Conservation (phyloP, 352 stramenopile genomes). For the Phytophthora niederhauseri region DNA sequence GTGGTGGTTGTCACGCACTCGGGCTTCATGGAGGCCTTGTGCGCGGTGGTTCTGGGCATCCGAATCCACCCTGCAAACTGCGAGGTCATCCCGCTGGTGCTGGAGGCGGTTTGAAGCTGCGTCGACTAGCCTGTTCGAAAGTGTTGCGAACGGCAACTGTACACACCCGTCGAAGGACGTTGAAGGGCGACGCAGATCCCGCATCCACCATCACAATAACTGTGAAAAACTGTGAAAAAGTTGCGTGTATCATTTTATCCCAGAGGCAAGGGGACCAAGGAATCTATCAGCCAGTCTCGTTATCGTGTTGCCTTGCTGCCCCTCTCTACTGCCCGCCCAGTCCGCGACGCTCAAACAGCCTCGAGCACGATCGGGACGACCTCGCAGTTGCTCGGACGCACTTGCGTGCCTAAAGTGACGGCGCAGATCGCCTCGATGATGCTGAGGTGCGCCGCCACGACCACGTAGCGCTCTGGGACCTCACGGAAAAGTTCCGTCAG, state of each 20-base stretch:
- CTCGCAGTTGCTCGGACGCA: constrained; percentile 55
- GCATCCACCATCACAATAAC: constrained; percentile 1
- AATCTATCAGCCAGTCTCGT: not conserved
- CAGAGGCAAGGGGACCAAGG: not conserved
- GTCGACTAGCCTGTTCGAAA: not conserved
- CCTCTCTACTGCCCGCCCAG: not conserved
- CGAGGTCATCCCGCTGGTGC: constrained; percentile 53
- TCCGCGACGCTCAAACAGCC: constrained; percentile 1
- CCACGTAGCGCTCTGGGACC: constrained; percentile 63
- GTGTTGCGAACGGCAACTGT: not conserved
- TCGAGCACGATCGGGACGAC: constrained; percentile 58
- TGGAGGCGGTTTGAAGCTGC: constrained; percentile 29
- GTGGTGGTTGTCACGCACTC: constrained; percentile 71
- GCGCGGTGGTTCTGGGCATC: constrained; percentile 48
- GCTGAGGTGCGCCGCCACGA: constrained; percentile 68
- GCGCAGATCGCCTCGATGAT: constrained; percentile 77
- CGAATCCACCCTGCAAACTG: constrained; percentile 51
- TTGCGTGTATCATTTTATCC: not conserved
- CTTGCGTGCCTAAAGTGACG: constrained; percentile 31
- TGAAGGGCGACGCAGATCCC: constrained; percentile 2
- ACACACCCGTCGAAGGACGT: not conserved
- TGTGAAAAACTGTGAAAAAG: not conserved
- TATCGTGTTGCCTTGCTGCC: not conserved
- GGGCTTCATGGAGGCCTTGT: constrained; percentile 69
- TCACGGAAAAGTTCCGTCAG: constrained; percentile 56